Conservation (phyloP, 1,284 basidiomycete genomes). For the Austroboletus novae-zelandiae region DNA sequence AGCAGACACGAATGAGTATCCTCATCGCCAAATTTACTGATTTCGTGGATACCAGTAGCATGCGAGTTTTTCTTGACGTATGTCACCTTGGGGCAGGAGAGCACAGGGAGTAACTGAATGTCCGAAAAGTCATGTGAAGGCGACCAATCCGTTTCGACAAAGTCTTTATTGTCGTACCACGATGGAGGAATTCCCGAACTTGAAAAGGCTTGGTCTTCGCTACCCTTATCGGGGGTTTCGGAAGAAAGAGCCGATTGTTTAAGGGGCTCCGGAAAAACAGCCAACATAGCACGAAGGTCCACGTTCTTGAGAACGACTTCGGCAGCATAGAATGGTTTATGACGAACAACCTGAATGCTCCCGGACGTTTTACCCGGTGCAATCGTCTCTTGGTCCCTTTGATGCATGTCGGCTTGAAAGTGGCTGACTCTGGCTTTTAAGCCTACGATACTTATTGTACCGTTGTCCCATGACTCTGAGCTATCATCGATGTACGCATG, state of each 20-base stretch:
- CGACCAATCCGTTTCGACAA: constrained; percentile 75
- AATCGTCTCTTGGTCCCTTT: constrained; percentile 81
- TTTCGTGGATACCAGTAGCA: constrained; percentile 39
- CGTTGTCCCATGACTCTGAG: constrained; percentile 75
- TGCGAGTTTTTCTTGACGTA: constrained; percentile 72
- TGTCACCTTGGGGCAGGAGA: constrained; percentile 80
- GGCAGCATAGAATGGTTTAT: constrained; percentile 92
- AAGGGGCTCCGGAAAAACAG: constrained; percentile 72
- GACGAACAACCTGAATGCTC: constrained; percentile 56
- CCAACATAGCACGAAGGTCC: constrained; percentile 78
- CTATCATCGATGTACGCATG: constrained; percentile 87
- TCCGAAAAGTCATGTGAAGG: constrained; percentile 51
- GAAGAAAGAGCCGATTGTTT: constrained; percentile 56
- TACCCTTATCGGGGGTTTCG: constrained; percentile 20
- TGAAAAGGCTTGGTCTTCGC: constrained; percentile 24
- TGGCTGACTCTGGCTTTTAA: constrained; percentile 80
- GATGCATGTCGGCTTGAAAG: constrained; percentile 91
- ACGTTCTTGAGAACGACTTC: constrained; percentile 82
- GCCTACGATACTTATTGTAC: constrained; percentile 79
- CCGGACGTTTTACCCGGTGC: constrained; percentile 47
- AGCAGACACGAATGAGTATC: constrained; percentile 84
- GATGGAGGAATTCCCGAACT: constrained; percentile 38
- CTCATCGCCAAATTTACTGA: constrained; percentile 88
- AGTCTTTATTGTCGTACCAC: constrained; percentile 87
- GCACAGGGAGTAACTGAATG: constrained; percentile 71